Percentiles rank a stretch among this genome's conserved stretches.
These are phyloP conservation scores for Rhododendron mucronatum DNA, from an alignment of 148 eudicot species.

Conservation along the genomic window DNA sequence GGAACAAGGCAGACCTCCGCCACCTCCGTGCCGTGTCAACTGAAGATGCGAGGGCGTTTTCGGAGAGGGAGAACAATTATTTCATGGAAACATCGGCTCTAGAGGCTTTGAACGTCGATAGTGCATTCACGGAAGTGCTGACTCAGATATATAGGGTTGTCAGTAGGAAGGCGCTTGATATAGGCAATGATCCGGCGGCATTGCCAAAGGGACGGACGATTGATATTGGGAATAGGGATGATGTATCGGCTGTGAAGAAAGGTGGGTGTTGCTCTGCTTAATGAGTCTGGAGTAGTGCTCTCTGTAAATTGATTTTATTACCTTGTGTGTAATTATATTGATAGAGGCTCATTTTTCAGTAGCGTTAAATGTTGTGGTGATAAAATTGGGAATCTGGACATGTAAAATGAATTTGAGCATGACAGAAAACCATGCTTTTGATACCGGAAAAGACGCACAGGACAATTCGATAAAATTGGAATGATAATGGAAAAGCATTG, in stretches of 20 bases:
- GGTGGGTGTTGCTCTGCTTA: conserved; percentile 60
- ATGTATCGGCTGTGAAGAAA: conserved; percentile 71
- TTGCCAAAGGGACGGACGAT: conserved; percentile 48
- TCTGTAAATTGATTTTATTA: too few relatives aligned
- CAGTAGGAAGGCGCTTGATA: conserved; percentile 71
- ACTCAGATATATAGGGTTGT: conserved; percentile 68
- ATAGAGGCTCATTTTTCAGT: not conserved
- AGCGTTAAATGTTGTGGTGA: not conserved
- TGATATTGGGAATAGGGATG: conserved; percentile 58
- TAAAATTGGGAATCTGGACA: not conserved
- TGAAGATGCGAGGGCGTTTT: conserved; percentile 54
- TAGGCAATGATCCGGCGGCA: conserved; percentile 56
- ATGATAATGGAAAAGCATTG: too few relatives aligned
- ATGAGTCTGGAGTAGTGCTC: not conserved
- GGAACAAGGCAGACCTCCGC: conserved; percentile 83
- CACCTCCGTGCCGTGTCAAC: conserved; percentile 68
- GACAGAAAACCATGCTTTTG: not conserved
- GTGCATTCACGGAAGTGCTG: conserved; percentile 75
- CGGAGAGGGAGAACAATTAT: conserved; percentile 50
- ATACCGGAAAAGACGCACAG: not conserved
- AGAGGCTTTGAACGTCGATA: conserved; percentile 71
- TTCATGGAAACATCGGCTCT: conserved; percentile 94
- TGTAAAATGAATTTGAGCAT: not conserved
- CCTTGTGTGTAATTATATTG: not conserved
- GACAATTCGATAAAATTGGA: not conserved